A percentile compares a stretch with the other conserved stretches of the same genome.
Evolutionary conservation across 179 eudicot genomes (phyloP).

Genomic region (Spergularia azorica): DNA sequence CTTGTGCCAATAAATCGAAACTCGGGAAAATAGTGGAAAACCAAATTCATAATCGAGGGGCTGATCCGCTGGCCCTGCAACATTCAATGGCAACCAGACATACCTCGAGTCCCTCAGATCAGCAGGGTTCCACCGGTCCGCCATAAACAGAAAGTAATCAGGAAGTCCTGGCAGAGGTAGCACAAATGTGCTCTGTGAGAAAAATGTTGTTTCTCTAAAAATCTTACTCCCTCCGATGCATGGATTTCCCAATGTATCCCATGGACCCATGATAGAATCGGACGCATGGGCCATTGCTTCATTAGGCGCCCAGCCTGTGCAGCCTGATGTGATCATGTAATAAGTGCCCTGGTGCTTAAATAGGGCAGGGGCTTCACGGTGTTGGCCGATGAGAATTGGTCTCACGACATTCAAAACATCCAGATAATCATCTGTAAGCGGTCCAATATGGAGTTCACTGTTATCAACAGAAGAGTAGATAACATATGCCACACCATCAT

Average conservation of each 20-base stretch:
- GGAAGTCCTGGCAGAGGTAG: slow-evolving; percentile 71
- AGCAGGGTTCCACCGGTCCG: slow-evolving; percentile 94
- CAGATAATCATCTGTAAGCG: slow-evolving; percentile 73
- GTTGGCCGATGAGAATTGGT: slow-evolving; percentile 72
- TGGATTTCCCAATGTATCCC: slow-evolving; percentile 94
- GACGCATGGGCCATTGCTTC: slow-evolving; percentile 91
- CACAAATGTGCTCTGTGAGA: slow-evolving; percentile 87
- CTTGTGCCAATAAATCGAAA: slow-evolving; percentile 89
- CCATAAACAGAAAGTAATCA: slow-evolving; percentile 76
- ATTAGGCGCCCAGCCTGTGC: slow-evolving; percentile 95
- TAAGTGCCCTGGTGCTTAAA: slow-evolving; percentile 82
- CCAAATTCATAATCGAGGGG: slow-evolving; percentile 83
- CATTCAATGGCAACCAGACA: slow-evolving; percentile 81
- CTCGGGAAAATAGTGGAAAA: slow-evolving; percentile 90
- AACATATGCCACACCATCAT: slow-evolving; percentile 73
- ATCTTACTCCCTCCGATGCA: slow-evolving; percentile 78
- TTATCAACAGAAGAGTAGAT: slow-evolving; percentile 88
- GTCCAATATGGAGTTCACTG: slow-evolving; percentile 90
- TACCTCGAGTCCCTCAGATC: slow-evolving; percentile 92
- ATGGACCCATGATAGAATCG: slow-evolving; percentile 74
- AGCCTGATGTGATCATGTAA: slow-evolving; percentile 96
- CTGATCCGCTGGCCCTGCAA: slow-evolving; percentile 73
- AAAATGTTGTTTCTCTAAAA: slow-evolving; percentile 71
- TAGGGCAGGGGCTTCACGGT: slow-evolving; percentile 87
- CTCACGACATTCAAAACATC: slow-evolving; percentile 57